Percentiles rank a stretch among this genome's conserved stretches.
Conservation (phyloP, 768 basidiomycete species). For the Collybiopsis confluens region DNA sequence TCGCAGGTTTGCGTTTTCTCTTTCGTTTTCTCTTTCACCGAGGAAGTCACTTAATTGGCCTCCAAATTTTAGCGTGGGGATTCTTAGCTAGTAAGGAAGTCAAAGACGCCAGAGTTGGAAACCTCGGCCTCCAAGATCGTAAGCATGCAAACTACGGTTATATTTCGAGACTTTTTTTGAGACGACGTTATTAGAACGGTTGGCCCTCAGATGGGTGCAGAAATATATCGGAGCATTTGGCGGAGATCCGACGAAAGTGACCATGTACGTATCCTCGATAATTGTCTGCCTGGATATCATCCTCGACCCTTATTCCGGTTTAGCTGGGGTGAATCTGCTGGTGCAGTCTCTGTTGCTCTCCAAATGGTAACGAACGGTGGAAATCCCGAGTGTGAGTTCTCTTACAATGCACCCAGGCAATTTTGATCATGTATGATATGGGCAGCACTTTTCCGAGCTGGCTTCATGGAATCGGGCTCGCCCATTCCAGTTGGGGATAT, state of each 20-base stretch:
- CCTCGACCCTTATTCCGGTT: background rate
- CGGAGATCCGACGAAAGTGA: slow-evolving; percentile 59
- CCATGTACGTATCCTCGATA: slow-evolving; percentile 34
- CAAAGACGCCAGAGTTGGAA: slow-evolving; percentile 47
- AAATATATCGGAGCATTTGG: slow-evolving; percentile 62
- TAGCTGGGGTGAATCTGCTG: slow-evolving; percentile 41
- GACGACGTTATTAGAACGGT: slow-evolving; percentile 34
- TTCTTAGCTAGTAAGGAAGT: slow-evolving; percentile 52
- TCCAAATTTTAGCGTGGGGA: slow-evolving; percentile 36
- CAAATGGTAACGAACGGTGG: slow-evolving; percentile 48
- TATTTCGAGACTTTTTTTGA: background rate
- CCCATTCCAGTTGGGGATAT: slow-evolving; percentile 43
- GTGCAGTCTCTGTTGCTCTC: slow-evolving; percentile 47
- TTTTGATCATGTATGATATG: too few relatives aligned
- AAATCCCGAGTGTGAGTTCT: too few relatives aligned
- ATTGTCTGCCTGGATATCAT: background rate
- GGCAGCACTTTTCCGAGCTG: slow-evolving; percentile 47
- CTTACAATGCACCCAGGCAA: too few relatives aligned
- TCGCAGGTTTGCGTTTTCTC: too few relatives aligned
- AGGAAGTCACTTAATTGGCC: background rate
- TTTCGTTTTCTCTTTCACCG: too few relatives aligned
- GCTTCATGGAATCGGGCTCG: slow-evolving; percentile 47
- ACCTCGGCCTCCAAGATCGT: slow-evolving; percentile 66
- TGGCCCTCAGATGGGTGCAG: slow-evolving; percentile 62
- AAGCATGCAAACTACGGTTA: slow-evolving; percentile 16